Conservation (phyloP, 108 stramenopile species). For the Cyclotella distinguenda region DNA sequence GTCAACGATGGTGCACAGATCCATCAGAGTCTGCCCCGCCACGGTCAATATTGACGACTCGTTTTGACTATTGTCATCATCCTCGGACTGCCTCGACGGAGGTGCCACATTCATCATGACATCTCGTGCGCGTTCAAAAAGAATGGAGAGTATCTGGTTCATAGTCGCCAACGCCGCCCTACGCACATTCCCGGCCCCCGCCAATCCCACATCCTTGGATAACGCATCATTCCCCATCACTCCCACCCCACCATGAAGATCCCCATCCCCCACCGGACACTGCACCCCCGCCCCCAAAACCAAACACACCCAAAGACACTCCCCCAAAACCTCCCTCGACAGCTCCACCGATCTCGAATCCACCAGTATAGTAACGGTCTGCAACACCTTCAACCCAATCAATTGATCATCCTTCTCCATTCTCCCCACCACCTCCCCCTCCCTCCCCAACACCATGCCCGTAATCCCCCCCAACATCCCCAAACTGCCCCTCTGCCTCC, state of each 20-base stretch:
- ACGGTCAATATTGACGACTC: slow-evolving; percentile 19
- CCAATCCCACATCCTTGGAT: slow-evolving; percentile 4
- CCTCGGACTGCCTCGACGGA: not conserved
- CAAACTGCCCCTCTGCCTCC: not conserved
- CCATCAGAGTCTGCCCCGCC: slow-evolving; percentile 29
- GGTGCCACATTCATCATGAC: slow-evolving; percentile 11
- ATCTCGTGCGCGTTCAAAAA: slow-evolving; percentile 44
- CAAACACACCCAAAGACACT: slow-evolving; percentile 41
- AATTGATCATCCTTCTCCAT: slow-evolving; percentile 47
- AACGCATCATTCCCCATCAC: not conserved
- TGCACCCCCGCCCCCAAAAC: slow-evolving; percentile 40
- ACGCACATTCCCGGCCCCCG: slow-evolving; percentile 20
- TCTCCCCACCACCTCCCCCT: not conserved
- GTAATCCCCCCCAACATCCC: slow-evolving; percentile 28
- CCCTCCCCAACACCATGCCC: slow-evolving; percentile 5
- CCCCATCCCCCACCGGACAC: not conserved
- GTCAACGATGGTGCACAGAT: slow-evolving; percentile 33
- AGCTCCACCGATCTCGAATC: slow-evolving; percentile 44
- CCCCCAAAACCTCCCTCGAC: slow-evolving; percentile 40
- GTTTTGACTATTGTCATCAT: not conserved
- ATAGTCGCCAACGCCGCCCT: slow-evolving; percentile 48
- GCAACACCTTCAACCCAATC: slow-evolving; percentile 44
- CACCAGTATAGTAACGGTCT: slow-evolving; percentile 47
- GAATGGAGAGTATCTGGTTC: slow-evolving; percentile 45
- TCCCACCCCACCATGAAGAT: not conserved